Percentiles rank a stretch among this genome's conserved stretches.
Conservation (phyloP, 2,329 filamentous ascomycete species). For the Aspergillus sp. region DNA sequence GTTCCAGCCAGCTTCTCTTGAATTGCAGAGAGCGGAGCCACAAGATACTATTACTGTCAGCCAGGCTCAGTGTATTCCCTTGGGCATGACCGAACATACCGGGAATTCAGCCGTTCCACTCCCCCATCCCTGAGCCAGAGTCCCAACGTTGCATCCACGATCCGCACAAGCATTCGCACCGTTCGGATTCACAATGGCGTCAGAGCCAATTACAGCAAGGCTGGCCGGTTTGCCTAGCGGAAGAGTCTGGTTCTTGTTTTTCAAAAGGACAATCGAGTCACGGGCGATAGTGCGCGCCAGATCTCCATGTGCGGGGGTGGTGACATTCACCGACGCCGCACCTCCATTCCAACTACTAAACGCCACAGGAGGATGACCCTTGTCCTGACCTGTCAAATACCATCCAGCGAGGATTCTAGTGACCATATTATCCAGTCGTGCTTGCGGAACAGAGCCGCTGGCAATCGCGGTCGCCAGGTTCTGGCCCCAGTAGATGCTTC, state of each 20-base stretch:
- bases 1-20: constrained; percentile 41
- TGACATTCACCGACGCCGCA: constrained; percentile 26
- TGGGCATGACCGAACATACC: constrained; percentile 5
- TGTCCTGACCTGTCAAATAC: constrained; percentile 55
- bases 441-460: constrained; percentile 62
- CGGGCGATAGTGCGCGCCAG: constrained; percentile 49
- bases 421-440: constrained; percentile 66
- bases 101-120: constrained; percentile 74
- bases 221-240: constrained; percentile 53
- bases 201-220: constrained; percentile 56
- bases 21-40: constrained; percentile 50
- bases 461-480: constrained; percentile 60
- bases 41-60: constrained; percentile 41
- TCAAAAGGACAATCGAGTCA: constrained; percentile 53
- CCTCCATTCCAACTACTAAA: constrained; percentile 53
- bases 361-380: constrained; percentile 47
- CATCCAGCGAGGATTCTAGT: constrained; percentile 53
- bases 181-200: constrained; percentile 50
- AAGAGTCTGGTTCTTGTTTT: constrained; percentile 49
- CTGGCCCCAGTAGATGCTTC: constrained; percentile 31
- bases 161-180: constrained; percentile 62
- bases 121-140: constrained; percentile 75
- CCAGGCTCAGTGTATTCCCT: too few relatives aligned
- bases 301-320: constrained; percentile 9
- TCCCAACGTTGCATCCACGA: constrained; percentile 68